Base-by-base conservation (phyloP, 2,329 filamentous ascomycete genomes). In the Teratosphaeria viscida region DNA sequence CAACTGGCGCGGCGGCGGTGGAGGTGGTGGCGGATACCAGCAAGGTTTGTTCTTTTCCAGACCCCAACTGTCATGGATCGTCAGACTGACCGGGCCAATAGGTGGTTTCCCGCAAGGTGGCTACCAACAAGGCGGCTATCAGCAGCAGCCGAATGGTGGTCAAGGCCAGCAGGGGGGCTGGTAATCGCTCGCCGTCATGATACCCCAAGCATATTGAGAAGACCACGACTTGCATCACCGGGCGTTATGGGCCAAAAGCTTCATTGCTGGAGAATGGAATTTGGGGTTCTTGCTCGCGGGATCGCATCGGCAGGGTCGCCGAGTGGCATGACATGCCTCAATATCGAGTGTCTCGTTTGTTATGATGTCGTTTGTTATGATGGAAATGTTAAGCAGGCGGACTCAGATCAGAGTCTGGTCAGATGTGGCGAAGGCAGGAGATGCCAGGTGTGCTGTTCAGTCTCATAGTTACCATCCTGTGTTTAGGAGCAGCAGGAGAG, bases 81-180 rank as follows among this genome's bases (percentile, higher is more conserved):
- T 56, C 14, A 56, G 37, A 43, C 55, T 37, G 19, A 56, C 37
- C 16, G 37, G 19, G 32, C 61, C 39, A 62, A 58, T 60, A 59
- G 67, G 64, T 54, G 66, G 67, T 49, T 68, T 66, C 61, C 65
- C 67, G 58, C 66, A 69, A 61, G 67, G 68, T 26, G 68, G 68
- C 43, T 70, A 69, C 59, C 68, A 66, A 59, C 64, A 60, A 54
- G 58, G 66, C 29, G 66, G 67, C 35, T 67, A 65, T 34, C 69
- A 67, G 59, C 69, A 66, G 57, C 66, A 63, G 57, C 53, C 53
- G 12, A 54, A 54, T 26, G 53, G 53, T 14, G 62, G 68, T 47
- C 43, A 49, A n/a, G 61, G 62, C 56, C 59, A 62, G 59, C 61
- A 62, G 53, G 57, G 59, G 37, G 60, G 60, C 37, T 66, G 60